Evolutionary conservation across 2,329 filamentous ascomycete genomes (phyloP), one percentile per base, ranked within the genome.

Genomic region (Daldinia sp.): DNA sequence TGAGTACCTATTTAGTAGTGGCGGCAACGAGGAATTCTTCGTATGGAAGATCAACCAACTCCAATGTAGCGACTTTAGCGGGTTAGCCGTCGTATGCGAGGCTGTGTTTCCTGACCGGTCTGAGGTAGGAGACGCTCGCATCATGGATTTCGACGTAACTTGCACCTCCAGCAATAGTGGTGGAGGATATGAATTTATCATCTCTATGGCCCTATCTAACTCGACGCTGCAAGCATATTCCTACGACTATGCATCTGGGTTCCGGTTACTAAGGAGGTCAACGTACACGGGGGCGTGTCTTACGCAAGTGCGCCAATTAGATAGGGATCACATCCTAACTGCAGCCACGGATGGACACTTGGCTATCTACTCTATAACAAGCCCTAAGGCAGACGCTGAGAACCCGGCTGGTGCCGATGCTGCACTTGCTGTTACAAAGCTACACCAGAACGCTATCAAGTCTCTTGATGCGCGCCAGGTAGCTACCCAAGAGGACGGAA

Each of bases 371-470:
- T 13, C 67, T 10, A 88, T 87, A 71, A 66, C 34, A 27, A 52
- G 45, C n/a, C 30, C 25, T 11, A 45, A 48, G 5, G 34, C 7
- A 25, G 47, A 37, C 4, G 13, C 32, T 1, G 21, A 39, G 4
- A 15, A 7, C 8, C 13, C 25, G 5, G 17, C 29, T 5, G 17
- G 27, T 29, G 0, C 59, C 2, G 15, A 21, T 8, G 3, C 48
- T 29, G 23, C 25, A 15, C 61, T 58, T 4, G 23, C 76, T 10
- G 76, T 77, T 9, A 73, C 73, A 1, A 81, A 79, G 54, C 75
- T 94, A 21, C 95, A 98, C 72, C 93, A 96, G 70, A 96, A 86
- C 75, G 88, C 89, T 51, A 86, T 97, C 74, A 96, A 97, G 75
- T 79, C 82, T 17, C 77, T 90, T 2, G 83, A 84, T 62, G 61